Evolutionary conservation across 129 eudicot genomes (phyloP).

Genomic region (Pseudognaphalium luteoalbum): DNA sequence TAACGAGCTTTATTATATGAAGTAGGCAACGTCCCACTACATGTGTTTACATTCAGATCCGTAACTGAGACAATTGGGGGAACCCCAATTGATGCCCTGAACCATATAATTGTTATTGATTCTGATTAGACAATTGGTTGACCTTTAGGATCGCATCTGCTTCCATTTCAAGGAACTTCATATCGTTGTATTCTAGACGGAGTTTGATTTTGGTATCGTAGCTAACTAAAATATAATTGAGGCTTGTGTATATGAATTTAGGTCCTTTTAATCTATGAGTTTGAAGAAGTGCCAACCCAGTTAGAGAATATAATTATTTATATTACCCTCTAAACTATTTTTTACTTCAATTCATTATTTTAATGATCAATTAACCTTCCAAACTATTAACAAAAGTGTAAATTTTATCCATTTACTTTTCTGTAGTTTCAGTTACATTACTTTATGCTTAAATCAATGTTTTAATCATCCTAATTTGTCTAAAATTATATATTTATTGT

Average conservation of each 20-base stretch:
- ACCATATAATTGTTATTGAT: background rate
- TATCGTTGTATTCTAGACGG: background rate
- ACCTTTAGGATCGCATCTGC: background rate
- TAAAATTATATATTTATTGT: no score
- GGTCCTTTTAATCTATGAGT: background rate
- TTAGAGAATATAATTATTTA: background rate
- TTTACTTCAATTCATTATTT: no score
- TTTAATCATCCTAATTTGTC: no score
- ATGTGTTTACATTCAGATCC: no score
- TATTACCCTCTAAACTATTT: no score
- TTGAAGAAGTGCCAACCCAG: background rate
- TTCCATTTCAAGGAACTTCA: background rate
- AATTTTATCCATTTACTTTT: no score
- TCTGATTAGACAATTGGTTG: background rate
- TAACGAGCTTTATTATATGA: no score
- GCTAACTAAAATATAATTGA: background rate
- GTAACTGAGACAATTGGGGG: background rate
- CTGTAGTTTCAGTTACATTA: no score
- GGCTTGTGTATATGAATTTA: background rate
- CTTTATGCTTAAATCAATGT: no score
- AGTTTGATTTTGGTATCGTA: background rate
- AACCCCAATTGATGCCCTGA: slow-evolving; percentile 7
- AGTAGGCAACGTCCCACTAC: no score
- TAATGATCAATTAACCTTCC: no score
- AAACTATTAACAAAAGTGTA: no score